Conservation (phyloP, 225 moss, liverwort and hornwort genomes). For the Polytrichum formosum region DNA sequence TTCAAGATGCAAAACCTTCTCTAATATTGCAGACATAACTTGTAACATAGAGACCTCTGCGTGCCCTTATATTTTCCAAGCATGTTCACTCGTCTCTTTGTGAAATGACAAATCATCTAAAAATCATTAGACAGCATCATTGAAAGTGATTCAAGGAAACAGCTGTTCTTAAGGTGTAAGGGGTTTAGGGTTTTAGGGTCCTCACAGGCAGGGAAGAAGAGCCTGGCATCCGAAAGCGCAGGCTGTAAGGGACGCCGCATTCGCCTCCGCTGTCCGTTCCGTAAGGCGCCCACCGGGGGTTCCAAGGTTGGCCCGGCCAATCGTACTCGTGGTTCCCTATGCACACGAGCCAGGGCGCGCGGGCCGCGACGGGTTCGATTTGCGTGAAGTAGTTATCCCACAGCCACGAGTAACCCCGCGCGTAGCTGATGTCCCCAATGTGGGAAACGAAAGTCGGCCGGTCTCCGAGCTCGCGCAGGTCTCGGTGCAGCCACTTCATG, state of each 20-base stretch:
- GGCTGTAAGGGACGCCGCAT: slow-evolving; percentile 64
- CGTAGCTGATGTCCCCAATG: slow-evolving; percentile 66
- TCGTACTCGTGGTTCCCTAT: slow-evolving; percentile 70
- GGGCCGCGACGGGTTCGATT: slow-evolving; percentile 47
- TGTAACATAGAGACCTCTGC: too few species aligned
- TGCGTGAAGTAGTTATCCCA: slow-evolving; percentile 61
- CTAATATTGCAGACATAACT: too few species aligned
- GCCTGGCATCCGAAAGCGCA: slow-evolving; percentile 64
- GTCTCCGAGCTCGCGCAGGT: slow-evolving; percentile 31
- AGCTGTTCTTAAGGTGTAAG: too few species aligned
- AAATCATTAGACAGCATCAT: too few species aligned
- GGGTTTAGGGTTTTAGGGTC: too few species aligned
- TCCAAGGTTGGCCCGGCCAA: slow-evolving; percentile 58
- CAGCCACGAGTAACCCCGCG: slow-evolving; percentile 48
- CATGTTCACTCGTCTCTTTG: too few species aligned
- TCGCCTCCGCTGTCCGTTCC: slow-evolving; percentile 57
- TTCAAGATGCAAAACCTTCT: too few species aligned
- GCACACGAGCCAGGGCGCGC: slow-evolving; percentile 52
- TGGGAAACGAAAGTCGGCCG: slow-evolving; percentile 46
- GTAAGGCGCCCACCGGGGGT: slow-evolving; percentile 28
- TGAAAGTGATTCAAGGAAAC: too few species aligned
- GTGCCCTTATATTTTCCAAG: too few species aligned
- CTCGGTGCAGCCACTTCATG: slow-evolving; percentile 32
- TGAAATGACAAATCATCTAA: too few species aligned
- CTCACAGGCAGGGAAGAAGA: slow-evolving; percentile 25